Evolutionary conservation across 2,329 filamentous ascomycete genomes (phyloP), one percentile per base, ranked within the genome.

Genomic region (Diaporthe vexans): DNA sequence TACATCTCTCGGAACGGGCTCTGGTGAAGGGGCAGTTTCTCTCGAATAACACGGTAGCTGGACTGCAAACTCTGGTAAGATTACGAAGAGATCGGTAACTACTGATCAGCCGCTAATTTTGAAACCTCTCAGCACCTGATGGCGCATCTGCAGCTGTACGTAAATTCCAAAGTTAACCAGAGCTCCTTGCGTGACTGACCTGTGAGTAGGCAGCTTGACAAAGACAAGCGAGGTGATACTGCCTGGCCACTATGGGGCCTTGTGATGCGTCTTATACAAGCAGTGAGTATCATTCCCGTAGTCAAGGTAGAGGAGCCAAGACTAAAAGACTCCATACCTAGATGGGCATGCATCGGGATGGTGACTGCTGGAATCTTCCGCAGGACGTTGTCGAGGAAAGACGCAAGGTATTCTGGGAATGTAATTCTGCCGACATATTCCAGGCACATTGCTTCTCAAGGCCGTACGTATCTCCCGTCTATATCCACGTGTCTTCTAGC

Each of bases 381-480:
- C 67, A 56, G 17, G 67, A 58, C 43, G 67, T 71, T 15, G 67
- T 56, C 37, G 67, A 71, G 67, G 67, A 71, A 21, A 26, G 67
- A 58, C 67, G 67, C 33, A 71, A 71, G 33, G 67, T 71, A 29
- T 71, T 71, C 33, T 71, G 67, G 67, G 67, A 71, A 57, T 71
- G 67, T n/a, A 71, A 71, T 58, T 52, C 67, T 58, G 67, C 67
- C 37, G 67, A 71, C 7, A 71, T 58, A 11, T 71, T 71, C 37
- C 67, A 71, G n/a, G 67, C 67, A 58, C 67, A 71, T 58, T 71
- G 67, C 24, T 71, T 71, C 51, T 71, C 67, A 58, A 58, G 67
- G 29, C 67, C 67, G 67, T 71, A 58, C 58, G 67, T 71, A 13
- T n/a, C n/a, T n/a, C n/a, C n/a, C n/a, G n/a, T n/a, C n/a, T n/a